These are phyloP conservation scores for Ustilago tritici DNA, from an alignment of 1,284 basidiomycete genomes.

Conservation along the genomic window DNA sequence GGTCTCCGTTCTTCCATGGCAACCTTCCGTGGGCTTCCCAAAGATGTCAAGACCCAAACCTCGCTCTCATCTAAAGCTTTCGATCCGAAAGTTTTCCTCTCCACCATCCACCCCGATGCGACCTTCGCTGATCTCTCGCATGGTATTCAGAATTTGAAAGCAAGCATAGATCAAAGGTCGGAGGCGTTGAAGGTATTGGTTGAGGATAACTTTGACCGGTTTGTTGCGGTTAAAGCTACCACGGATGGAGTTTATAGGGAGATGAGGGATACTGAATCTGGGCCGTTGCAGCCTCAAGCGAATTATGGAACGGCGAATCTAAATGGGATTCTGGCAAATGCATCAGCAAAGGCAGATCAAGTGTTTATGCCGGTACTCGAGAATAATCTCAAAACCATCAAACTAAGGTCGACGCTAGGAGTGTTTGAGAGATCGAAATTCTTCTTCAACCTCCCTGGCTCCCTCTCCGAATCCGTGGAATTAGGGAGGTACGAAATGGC, in stretches of 20 bases:
- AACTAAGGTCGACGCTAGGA: constrained; percentile 89
- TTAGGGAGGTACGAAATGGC: constrained; percentile 86
- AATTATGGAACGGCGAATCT: constrained; percentile 88
- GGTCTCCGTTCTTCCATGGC: constrained; percentile 72
- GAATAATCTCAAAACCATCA: constrained; percentile 93
- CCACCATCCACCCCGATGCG: constrained; percentile 92
- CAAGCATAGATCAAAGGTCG: constrained; percentile 73
- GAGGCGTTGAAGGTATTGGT: constrained; percentile 94
- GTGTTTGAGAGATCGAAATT: constrained; percentile 98
- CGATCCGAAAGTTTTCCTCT: constrained; percentile 92
- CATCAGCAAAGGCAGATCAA: constrained; percentile 89
- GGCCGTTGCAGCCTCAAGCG: constrained; percentile 79
- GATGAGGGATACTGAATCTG: constrained; percentile 80
- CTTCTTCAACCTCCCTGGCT: constrained; percentile 96
- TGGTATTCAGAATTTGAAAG: constrained; percentile 65
- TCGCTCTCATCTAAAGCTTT: constrained; percentile 85
- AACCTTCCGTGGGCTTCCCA: constrained; percentile 42
- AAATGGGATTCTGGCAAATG: constrained; percentile 74
- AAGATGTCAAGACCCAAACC: constrained; percentile 55
- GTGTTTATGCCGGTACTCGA: constrained; percentile 96
- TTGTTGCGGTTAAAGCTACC: constrained; percentile 95
- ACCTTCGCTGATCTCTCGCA: constrained; percentile 86
- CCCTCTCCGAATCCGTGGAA: constrained; percentile 87
- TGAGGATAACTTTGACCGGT: constrained; percentile 97
- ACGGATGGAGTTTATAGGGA: constrained; percentile 90